A percentile compares a stretch with the other conserved stretches of the same genome.
Conservation (phyloP, 2,329 filamentous ascomycete species). For the Aspergillus quadricinctus region DNA sequence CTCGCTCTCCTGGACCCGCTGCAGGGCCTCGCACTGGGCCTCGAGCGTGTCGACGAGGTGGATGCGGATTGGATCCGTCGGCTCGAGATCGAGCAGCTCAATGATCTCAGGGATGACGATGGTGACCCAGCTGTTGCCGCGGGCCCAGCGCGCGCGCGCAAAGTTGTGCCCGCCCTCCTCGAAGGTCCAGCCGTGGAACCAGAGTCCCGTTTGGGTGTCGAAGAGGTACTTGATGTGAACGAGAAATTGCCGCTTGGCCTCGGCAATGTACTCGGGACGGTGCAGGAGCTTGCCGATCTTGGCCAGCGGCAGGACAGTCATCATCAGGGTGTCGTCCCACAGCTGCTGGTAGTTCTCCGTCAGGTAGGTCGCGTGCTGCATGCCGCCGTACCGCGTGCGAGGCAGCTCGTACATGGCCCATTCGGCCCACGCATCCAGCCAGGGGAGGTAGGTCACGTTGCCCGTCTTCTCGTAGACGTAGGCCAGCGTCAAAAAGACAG, state of each 20-base stretch:
- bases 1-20: constrained; percentile 52
- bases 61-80: constrained; percentile 56
- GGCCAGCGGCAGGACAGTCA: constrained; percentile 75
- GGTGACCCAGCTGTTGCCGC: constrained; percentile 65
- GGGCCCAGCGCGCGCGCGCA: constrained; percentile 52
- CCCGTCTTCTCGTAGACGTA: constrained; percentile 72
- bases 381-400: constrained; percentile 65
- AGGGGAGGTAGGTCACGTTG: constrained; percentile 66
- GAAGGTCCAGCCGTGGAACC: constrained; percentile 81
- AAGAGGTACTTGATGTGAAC: constrained; percentile 75
- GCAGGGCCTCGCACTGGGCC: constrained; percentile 64
- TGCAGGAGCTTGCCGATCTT: constrained; percentile 71
- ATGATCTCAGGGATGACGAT: constrained; percentile 81
- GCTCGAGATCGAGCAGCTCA: constrained; percentile 62
- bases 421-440: constrained; percentile 76
- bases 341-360: constrained; percentile 68
- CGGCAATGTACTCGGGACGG: constrained; percentile 68
- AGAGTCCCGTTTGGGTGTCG: constrained; percentile 66
- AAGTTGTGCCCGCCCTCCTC: constrained; percentile 60
- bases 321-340: constrained; percentile 86
- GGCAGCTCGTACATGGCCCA: constrained; percentile 76
- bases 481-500: constrained; percentile 69
- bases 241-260: constrained; percentile 73
- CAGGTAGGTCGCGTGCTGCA: constrained; percentile 73
- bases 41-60: constrained; percentile 53